These are phyloP conservation scores for Hortiboletus rubellus DNA, from an alignment of 1,284 basidiomycete species.

Conservation along the genomic window DNA sequence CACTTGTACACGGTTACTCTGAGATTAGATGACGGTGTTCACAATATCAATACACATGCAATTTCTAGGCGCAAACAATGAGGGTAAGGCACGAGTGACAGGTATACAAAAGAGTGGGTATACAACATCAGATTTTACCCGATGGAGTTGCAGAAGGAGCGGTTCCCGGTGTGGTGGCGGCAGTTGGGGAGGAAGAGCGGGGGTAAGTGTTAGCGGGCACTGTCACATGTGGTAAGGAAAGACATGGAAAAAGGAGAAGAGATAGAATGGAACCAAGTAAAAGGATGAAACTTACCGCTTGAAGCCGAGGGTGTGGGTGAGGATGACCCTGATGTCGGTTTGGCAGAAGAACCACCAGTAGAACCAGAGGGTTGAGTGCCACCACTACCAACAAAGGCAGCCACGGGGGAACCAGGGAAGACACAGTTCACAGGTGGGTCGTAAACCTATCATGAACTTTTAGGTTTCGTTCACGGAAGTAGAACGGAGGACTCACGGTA, in stretches of 20 bases:
- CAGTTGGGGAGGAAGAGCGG: conserved; percentile 9
- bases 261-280: neutral
- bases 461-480: neutral
- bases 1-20: too few relatives aligned
- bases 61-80: neutral
- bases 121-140: conserved; percentile 4
- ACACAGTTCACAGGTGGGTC: conserved; percentile 35
- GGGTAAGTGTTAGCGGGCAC: conserved; percentile 25
- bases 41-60: conserved; percentile 4
- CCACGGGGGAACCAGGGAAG: conserved; percentile 43
- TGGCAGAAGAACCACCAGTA: conserved; percentile 15
- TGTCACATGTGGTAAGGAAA: conserved; percentile 24
- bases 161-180: neutral
- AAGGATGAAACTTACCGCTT: conserved; percentile 16
- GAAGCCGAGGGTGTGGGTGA: conserved; percentile 17
- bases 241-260: neutral
- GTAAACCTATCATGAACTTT: conserved; percentile 34
- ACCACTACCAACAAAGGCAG: conserved; percentile 26
- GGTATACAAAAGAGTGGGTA: conserved; percentile 14
- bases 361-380: conserved; percentile 24
- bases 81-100: neutral
- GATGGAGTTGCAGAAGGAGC: conserved; percentile 8
- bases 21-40: too few relatives aligned
- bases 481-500: conserved; percentile 35
- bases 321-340: conserved; percentile 14